Percentiles rank a stretch among this genome's conserved stretches.
Conservation (phyloP, 345 rosid species). For the Aquilaria yunnanensis region DNA sequence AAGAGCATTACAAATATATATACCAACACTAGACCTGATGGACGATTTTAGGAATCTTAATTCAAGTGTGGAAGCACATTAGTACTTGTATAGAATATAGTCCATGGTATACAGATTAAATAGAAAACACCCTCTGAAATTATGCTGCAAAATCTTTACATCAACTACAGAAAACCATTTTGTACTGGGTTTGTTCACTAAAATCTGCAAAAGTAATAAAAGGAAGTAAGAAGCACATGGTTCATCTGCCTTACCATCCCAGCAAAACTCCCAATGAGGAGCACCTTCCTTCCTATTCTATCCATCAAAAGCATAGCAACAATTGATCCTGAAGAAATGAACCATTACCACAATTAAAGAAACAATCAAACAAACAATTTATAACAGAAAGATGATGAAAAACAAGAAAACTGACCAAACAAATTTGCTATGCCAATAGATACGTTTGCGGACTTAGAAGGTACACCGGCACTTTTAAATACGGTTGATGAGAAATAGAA, state of each 20-base stretch:
- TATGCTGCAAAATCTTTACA: too few species aligned
- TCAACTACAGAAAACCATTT: too few species aligned
- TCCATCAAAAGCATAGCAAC: constrained; percentile 86
- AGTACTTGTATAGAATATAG: not conserved
- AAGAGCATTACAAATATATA: too few species aligned
- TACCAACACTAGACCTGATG: too few species aligned
- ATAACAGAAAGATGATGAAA: too few species aligned
- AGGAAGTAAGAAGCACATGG: not conserved
- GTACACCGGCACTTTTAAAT: constrained; percentile 84
- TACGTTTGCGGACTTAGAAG: constrained; percentile 77
- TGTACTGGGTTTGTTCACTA: too few species aligned
- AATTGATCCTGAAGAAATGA: constrained; percentile 47
- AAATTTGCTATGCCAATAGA: constrained; percentile 82
- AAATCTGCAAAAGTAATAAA: too few species aligned
- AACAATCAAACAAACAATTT: constrained; percentile 6
- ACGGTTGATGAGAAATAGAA: constrained; percentile 95
- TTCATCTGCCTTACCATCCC: constrained; percentile 59
- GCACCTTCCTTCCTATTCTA: constrained; percentile 81
- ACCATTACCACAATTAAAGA: constrained; percentile 15
- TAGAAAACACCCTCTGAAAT: not conserved
- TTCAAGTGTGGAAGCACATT: too few species aligned
- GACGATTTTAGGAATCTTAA: too few species aligned
- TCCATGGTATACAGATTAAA: not conserved
- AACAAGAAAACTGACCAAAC: constrained; percentile 38
- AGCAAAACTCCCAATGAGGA: constrained; percentile 85